Percentiles rank a stretch among this genome's conserved stretches.
Conservation (phyloP, 2,329 filamentous ascomycete species). For the Xylaria sp. region DNA sequence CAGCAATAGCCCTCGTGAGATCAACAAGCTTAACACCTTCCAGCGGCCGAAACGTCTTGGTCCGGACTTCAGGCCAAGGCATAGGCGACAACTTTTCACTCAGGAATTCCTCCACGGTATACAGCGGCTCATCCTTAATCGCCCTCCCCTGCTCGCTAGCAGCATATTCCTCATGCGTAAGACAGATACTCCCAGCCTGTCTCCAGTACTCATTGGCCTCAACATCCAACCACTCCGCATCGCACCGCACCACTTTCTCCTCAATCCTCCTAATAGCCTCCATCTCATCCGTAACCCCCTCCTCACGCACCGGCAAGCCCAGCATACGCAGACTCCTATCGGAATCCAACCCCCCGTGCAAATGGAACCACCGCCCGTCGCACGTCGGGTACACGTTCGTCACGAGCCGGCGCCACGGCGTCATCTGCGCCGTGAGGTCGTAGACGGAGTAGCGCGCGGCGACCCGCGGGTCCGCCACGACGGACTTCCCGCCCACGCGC, state of each 20-base stretch:
- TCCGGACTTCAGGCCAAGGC: slow-evolving; percentile 43
- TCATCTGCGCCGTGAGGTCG: slow-evolving; percentile 44
- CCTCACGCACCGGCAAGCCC: slow-evolving; percentile 45
- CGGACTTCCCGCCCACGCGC: slow-evolving; percentile 41
- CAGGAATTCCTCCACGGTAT: slow-evolving; percentile 42
- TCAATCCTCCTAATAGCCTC: slow-evolving; percentile 46
- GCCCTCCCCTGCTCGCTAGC: slow-evolving; percentile 46
- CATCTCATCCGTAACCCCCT: slow-evolving; percentile 45
- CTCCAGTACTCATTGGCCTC: slow-evolving; percentile 50
- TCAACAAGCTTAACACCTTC: slow-evolving; percentile 52
- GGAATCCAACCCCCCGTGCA: slow-evolving; percentile 52
- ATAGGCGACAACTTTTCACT: slow-evolving; percentile 43
- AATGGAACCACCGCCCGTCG: slow-evolving; percentile 51
- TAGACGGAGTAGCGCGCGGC: slow-evolving; percentile 42
- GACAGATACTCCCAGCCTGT: slow-evolving; percentile 50
- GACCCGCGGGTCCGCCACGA: slow-evolving; percentile 39
- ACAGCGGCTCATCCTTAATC: slow-evolving; percentile 45
- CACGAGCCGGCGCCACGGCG: slow-evolving; percentile 48
- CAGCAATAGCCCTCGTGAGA: slow-evolving; percentile 52
- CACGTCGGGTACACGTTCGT: slow-evolving; percentile 52
- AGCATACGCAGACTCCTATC: slow-evolving; percentile 49
- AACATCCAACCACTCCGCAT: slow-evolving; percentile 48
- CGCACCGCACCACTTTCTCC: slow-evolving; percentile 43
- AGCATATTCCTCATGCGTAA: slow-evolving; percentile 51
- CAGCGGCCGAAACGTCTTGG: slow-evolving; percentile 44